Conservation (phyloP, 305 asterid species). For the Withania somnifera region DNA sequence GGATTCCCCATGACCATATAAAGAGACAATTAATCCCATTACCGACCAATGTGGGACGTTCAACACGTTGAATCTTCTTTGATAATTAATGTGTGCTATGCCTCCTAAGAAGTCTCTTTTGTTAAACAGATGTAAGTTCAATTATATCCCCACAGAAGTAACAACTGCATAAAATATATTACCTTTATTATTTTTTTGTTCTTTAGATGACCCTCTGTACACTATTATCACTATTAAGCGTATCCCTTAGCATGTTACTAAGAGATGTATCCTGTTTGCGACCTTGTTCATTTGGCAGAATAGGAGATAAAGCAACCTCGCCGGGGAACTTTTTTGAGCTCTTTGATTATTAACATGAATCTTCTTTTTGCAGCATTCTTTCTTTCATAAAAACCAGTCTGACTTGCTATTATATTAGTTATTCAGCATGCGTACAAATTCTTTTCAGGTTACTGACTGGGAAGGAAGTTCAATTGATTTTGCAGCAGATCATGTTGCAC, state of each 20-base stretch:
- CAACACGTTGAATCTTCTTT: background rate
- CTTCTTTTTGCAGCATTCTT: background rate
- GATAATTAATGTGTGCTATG: background rate
- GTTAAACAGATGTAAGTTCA: background rate
- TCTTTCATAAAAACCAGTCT: background rate
- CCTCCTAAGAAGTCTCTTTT: background rate
- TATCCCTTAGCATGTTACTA: background rate
- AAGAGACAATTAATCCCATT: background rate
- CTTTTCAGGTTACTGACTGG: slow-evolving; percentile 8
- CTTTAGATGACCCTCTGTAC: background rate
- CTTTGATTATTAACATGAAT: background rate
- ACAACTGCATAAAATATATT: background rate
- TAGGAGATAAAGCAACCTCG: background rate
- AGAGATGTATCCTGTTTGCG: background rate
- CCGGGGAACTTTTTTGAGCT: background rate
- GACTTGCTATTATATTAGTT: background rate
- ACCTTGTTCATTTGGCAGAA: background rate
- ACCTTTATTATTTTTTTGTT: background rate
- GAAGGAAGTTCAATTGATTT: background rate
- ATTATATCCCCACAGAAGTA: background rate
- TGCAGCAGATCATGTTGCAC: slow-evolving; percentile 1
- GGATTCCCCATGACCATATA: background rate
- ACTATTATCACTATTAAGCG: background rate
- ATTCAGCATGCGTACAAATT: background rate
- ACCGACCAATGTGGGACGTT: background rate